A percentile compares a stretch with the other conserved stretches of the same genome.
Evolutionary conservation across 768 basidiomycete species (phyloP).

Genomic region (Russula olivacea): DNA sequence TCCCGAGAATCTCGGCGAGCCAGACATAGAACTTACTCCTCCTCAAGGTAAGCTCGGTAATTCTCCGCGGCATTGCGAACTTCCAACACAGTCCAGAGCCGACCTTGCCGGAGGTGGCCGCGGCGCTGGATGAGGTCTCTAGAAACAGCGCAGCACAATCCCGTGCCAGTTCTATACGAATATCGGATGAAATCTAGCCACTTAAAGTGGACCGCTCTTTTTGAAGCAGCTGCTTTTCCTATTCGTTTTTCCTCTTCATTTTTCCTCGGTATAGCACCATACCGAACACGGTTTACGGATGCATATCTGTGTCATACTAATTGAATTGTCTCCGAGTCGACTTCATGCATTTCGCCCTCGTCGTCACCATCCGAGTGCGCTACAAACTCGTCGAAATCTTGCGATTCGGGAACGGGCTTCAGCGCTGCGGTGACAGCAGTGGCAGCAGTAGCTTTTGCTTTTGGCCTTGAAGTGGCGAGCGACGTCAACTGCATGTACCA

Average conservation of each 20-base stretch:
- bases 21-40: background rate
- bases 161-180: background rate
- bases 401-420: background rate
- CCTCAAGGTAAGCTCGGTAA: background rate
- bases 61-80: too few relatives aligned
- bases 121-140: background rate
- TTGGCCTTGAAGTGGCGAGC: background rate
- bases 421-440: background rate
- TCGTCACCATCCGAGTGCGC: conserved; percentile 10
- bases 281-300: too few relatives aligned
- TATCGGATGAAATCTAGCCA: background rate
- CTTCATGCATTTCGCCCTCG: conserved; percentile 13
- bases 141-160: background rate
- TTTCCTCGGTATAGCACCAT: too few relatives aligned
- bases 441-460: background rate
- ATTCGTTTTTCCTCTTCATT: too few relatives aligned
- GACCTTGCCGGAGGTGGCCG: background rate
- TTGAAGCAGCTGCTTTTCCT: too few relatives aligned
- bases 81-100: background rate
- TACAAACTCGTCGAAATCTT: conserved; percentile 10
- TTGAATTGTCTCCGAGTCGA: too few relatives aligned
- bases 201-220: too few relatives aligned
- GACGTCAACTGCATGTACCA: background rate
- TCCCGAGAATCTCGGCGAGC: background rate
- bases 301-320: too few relatives aligned